A percentile compares a stretch with the other conserved stretches of the same genome.
These are phyloP conservation scores for Penstemon barbatus DNA, from an alignment of 257 asterid genomes.

Conservation along the genomic window DNA sequence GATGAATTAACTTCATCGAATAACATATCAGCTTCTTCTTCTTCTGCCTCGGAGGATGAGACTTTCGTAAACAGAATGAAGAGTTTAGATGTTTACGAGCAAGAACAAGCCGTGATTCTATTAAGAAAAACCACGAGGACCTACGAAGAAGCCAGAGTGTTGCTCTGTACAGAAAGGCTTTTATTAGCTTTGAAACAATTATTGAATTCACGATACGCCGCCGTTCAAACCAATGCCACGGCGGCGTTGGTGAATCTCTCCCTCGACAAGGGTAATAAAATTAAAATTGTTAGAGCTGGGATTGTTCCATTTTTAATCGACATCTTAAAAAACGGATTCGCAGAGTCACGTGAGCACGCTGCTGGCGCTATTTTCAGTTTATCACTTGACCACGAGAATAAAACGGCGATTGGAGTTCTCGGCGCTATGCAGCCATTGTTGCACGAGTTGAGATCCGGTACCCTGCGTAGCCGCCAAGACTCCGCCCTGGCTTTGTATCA, in stretches of 20 bases:
- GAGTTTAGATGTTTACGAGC: conserved; percentile 67
- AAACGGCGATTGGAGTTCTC: conserved; percentile 78
- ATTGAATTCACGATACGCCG: conserved; percentile 63
- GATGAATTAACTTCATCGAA: conserved; percentile 36
- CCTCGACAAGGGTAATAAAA: conserved; percentile 61
- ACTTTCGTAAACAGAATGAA: conserved; percentile 34
- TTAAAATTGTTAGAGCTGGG: conserved; percentile 81
- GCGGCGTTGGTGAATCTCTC: conserved; percentile 92
- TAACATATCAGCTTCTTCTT: conserved; percentile 23
- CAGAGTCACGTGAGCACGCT: conserved; percentile 85
- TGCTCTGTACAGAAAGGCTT: conserved; percentile 68
- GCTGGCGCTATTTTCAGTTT: conserved; percentile 90
- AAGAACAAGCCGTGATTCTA: conserved; percentile 71
- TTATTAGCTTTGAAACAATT: conserved; percentile 56
- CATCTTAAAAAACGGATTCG: conserved; percentile 63
- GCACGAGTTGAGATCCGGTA: conserved; percentile 72
- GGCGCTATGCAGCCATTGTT: conserved; percentile 84
- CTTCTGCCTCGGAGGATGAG: conserved; percentile 46
- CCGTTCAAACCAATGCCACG: conserved; percentile 65
- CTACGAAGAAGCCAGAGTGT: conserved; percentile 55
- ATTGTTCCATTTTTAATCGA: conserved; percentile 65
- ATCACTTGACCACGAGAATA: conserved; percentile 70
- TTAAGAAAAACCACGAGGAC: conserved; percentile 65
- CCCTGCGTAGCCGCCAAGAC: conserved; percentile 75
- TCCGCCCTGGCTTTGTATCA: conserved; percentile 83